phyloP scores from a whole-genome alignment of 257 asterid species.

The Ilex asprella region DNA sequence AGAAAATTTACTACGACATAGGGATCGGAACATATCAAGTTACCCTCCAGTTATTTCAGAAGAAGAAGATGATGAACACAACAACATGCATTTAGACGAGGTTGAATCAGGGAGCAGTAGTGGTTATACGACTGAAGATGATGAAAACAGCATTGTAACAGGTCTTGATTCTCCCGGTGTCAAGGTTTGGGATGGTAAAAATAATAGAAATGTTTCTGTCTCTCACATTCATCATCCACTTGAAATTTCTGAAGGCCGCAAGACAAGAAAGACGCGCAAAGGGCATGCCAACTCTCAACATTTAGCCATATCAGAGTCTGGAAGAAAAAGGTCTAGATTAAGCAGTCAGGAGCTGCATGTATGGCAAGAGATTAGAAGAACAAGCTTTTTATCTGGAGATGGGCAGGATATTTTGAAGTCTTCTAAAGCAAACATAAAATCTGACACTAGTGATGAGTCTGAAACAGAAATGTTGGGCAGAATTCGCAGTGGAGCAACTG shows the following conservation, averaged over 20 bases:
- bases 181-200: slow-evolving; percentile 91
- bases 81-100: slow-evolving; percentile 38
- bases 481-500: slow-evolving; percentile 54
- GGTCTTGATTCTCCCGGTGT: slow-evolving; percentile 88
- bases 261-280: slow-evolving; percentile 44
- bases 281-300: slow-evolving; percentile 40
- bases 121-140: slow-evolving; percentile 62
- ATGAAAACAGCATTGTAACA: slow-evolving; percentile 51
- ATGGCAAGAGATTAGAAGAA: slow-evolving; percentile 86
- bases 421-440: slow-evolving; percentile 33
- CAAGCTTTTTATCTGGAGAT: slow-evolving; percentile 67
- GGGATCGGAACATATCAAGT: slow-evolving; percentile 17
- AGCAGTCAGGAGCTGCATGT: slow-evolving; percentile 46
- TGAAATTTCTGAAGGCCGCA: slow-evolving; percentile 52
- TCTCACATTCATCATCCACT: slow-evolving; percentile 92
- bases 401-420: slow-evolving; percentile 56
- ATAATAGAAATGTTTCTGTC: slow-evolving; percentile 42
- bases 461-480: slow-evolving; percentile 57
- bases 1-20: slow-evolving; percentile 10
- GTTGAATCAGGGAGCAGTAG: slow-evolving; percentile 66
- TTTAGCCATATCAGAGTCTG: slow-evolving; percentile 42
- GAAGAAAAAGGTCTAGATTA: slow-evolving; percentile 57
- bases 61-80: slow-evolving; percentile 43
- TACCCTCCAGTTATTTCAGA: slow-evolving; percentile 14
- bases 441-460: slow-evolving; percentile 74